These are phyloP conservation scores for Striga hermonthica DNA, from an alignment of 305 asterid species.

Conservation along the genomic window DNA sequence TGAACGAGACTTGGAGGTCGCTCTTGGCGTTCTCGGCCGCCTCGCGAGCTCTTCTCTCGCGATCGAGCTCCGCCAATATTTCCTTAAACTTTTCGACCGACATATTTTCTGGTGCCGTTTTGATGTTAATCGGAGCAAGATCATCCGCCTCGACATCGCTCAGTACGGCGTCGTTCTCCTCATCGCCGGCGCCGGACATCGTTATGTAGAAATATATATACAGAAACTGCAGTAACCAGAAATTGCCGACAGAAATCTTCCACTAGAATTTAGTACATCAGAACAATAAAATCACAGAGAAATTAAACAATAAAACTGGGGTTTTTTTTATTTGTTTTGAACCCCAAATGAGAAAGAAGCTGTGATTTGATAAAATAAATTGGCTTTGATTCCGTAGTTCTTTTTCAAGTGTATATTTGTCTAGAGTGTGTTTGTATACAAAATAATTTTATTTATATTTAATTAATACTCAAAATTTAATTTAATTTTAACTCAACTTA, in stretches of 20 bases:
- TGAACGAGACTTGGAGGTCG: conserved; percentile 66
- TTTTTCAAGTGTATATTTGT: too few species aligned
- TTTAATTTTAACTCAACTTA: too few species aligned
- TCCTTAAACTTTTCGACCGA: conserved; percentile 65
- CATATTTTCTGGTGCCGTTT: conserved; percentile 43
- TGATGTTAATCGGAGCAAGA: conserved; percentile 47
- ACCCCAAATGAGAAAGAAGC: too few species aligned
- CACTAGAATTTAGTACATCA: conserved; percentile 11
- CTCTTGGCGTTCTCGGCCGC: conserved; percentile 71
- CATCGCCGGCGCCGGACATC: conserved; percentile 62
- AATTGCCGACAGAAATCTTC: background rate
- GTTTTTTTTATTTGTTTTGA: conserved; percentile 34
- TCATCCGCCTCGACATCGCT: conserved; percentile 96
- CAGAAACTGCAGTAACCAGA: conserved; percentile 27
- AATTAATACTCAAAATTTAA: too few species aligned
- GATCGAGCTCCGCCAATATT: conserved; percentile 74
- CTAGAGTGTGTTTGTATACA: too few species aligned
- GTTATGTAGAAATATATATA: conserved; percentile 22
- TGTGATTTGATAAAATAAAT: too few species aligned
- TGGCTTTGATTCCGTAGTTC: too few species aligned
- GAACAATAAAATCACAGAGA: conserved; percentile 23
- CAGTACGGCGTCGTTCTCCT: conserved; percentile 64
- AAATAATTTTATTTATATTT: too few species aligned
- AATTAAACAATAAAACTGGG: background rate
- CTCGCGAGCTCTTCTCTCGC: conserved; percentile 74